A percentile compares a stretch with the other conserved stretches of the same genome.
These are phyloP conservation scores for Capsicum pubescens DNA, from an alignment of 257 asterid genomes.

Conservation along the genomic window DNA sequence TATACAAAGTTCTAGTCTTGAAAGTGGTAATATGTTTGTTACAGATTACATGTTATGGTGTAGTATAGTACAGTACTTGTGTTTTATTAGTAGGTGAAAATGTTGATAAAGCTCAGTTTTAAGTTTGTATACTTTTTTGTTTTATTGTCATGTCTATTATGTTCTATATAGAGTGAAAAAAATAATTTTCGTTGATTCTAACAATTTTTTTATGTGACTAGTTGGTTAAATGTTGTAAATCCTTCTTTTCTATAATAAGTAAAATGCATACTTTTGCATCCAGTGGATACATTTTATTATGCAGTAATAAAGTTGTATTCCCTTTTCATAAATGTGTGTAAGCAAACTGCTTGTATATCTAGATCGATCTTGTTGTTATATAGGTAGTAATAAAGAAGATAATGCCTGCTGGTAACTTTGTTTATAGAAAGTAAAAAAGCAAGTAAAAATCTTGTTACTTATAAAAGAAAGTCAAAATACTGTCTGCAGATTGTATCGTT, in stretches of 20 bases:
- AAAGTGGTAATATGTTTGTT: neutral
- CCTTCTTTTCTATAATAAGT: neutral
- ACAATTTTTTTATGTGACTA: neutral
- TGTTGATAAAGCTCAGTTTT: conserved; percentile 15
- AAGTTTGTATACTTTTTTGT: neutral
- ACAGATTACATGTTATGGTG: neutral
- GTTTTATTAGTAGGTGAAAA: neutral
- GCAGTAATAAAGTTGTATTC: neutral
- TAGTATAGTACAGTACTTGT: neutral
- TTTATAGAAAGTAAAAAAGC: neutral
- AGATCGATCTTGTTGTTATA: neutral
- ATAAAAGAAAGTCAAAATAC: neutral
- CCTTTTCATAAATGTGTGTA: neutral
- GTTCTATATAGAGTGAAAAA: neutral
- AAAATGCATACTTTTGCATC: neutral
- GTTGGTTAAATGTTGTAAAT: neutral
- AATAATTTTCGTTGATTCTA: neutral
- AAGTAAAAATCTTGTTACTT: neutral
- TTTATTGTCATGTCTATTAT: neutral
- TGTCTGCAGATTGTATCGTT: neutral
- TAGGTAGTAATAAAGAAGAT: neutral
- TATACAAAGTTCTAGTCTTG: neutral
- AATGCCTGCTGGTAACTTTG: neutral
- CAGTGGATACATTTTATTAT: neutral
- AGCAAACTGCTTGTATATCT: neutral